A percentile compares a stretch with the other conserved stretches of the same genome.
Conservation (phyloP, 1,284 basidiomycete species). For the Blastosporella zonata region DNA sequence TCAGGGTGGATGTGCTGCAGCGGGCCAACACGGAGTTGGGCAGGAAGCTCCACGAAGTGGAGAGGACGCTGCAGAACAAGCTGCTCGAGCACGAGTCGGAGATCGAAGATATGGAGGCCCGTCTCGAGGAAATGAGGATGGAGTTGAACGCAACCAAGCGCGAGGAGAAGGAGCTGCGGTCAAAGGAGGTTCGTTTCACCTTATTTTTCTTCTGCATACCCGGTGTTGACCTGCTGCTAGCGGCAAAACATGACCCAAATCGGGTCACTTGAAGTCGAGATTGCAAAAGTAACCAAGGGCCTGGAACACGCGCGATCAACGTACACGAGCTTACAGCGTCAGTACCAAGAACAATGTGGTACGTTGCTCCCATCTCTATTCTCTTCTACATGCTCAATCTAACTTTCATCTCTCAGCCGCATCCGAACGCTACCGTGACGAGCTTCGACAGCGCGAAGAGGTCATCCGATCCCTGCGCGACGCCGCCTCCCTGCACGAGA, state of each 20-base stretch:
- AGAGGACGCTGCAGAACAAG: slow-evolving; percentile 62
- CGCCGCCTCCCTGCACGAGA: slow-evolving; percentile 50
- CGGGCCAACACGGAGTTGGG: slow-evolving; percentile 71
- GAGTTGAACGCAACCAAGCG: slow-evolving; percentile 76
- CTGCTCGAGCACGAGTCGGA: slow-evolving; percentile 74
- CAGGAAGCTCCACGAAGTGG: slow-evolving; percentile 70
- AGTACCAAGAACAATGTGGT: slow-evolving; percentile 85
- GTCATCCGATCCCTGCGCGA: slow-evolving; percentile 67
- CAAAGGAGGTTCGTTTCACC: slow-evolving; percentile 61
- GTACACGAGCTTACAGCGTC: slow-evolving; percentile 75
- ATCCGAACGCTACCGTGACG: slow-evolving; percentile 75
- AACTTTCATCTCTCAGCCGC: slow-evolving; percentile 43
- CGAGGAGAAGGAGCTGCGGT: slow-evolving; percentile 85
- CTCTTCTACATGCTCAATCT: not conserved
- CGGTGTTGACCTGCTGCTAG: slow-evolving; percentile 29
- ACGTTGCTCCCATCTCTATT: slow-evolving; percentile 31
- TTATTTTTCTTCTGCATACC: not conserved
- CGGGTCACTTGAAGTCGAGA: slow-evolving; percentile 69
- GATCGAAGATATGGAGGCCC: slow-evolving; percentile 69
- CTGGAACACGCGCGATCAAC: slow-evolving; percentile 67
- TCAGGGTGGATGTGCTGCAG: slow-evolving; percentile 67
- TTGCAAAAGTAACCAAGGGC: slow-evolving; percentile 67
- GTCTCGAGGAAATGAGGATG: slow-evolving; percentile 68
- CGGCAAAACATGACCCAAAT: slow-evolving; percentile 65
- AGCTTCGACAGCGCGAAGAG: slow-evolving; percentile 70